Evolutionary conservation across 2,329 filamentous ascomycete genomes (phyloP).

Genomic region (Cercospora beticola): DNA sequence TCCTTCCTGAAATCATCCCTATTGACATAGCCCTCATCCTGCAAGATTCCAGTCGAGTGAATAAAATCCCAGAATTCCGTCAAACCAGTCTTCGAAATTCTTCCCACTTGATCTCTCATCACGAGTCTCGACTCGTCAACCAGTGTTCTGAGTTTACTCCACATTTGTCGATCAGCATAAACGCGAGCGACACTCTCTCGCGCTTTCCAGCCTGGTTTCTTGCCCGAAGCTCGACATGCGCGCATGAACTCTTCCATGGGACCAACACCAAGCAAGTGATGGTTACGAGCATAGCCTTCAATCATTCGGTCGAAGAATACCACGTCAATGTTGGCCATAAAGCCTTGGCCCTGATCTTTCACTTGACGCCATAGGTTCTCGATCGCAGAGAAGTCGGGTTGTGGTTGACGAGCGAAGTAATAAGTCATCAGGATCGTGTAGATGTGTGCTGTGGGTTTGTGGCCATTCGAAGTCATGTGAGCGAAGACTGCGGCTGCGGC

Average conservation of each 20-base stretch:
- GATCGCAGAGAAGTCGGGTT: constrained; percentile 60
- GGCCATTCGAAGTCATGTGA: constrained; percentile 58
- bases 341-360: constrained; percentile 34
- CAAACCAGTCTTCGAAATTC: constrained; percentile 9
- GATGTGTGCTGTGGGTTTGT: constrained; percentile 62
- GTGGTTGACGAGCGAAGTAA: constrained; percentile 57
- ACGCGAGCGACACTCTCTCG: constrained; percentile 42
- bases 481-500: constrained; percentile 62
- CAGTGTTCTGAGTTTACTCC: constrained; percentile 37
- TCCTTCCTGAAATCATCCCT: constrained; percentile 2
- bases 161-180: constrained; percentile 40
- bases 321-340: constrained; percentile 44
- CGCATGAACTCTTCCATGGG: constrained; percentile 46
- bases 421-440: constrained; percentile 72
- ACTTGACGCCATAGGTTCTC: constrained; percentile 57
- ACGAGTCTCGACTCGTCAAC: constrained; percentile 31
- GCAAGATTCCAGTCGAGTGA: constrained; percentile 17
- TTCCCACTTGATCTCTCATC: constrained; percentile 12
- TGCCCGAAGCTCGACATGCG: constrained; percentile 42
- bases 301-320: constrained; percentile 70
- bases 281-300: constrained; percentile 59
- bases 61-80: constrained; percentile 24
- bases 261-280: constrained; percentile 49
- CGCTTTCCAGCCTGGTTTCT: constrained; percentile 45
- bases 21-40: constrained; percentile 2